Percentiles rank a stretch among this genome's conserved stretches.
Evolutionary conservation across 768 basidiomycete genomes (phyloP).

Genomic region (Rhodotorula diobovata): DNA sequence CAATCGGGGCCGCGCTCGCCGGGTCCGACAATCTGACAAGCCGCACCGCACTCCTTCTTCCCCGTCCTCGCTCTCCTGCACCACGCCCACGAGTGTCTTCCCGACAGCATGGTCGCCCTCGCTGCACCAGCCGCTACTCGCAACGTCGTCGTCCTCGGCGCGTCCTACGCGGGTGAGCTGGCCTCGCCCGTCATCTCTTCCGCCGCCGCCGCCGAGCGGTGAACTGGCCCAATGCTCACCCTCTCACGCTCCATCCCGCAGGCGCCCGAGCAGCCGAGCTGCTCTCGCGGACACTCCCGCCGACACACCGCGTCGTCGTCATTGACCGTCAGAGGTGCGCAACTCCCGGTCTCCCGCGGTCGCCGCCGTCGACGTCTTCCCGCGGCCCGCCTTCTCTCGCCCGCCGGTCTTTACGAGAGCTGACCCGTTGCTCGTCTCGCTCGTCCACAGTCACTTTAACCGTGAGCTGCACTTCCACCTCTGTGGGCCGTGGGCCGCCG

Average conservation of each 20-base stretch:
- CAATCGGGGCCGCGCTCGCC: no score
- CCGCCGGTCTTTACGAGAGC: neutral
- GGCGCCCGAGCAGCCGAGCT: constrained; percentile 39
- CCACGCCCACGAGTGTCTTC: no score
- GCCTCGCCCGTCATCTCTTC: neutral
- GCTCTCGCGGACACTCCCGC: constrained; percentile 33
- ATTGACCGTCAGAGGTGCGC: constrained; percentile 42
- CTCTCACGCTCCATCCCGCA: no score
- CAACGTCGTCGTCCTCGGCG: constrained; percentile 43
- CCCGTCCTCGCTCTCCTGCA: neutral
- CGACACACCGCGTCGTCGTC: constrained; percentile 39
- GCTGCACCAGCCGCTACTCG: neutral
- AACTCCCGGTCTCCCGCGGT: neutral
- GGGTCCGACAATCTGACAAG: no score
- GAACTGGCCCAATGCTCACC: neutral
- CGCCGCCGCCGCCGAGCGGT: neutral
- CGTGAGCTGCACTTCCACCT: constrained; percentile 23
- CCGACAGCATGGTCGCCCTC: constrained; percentile 19
- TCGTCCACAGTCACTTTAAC: constrained; percentile 35
- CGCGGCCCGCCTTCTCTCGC: constrained; percentile 2
- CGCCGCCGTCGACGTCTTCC: neutral
- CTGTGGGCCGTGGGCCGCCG: no score
- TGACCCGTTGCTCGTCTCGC: neutral
- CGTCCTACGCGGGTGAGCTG: constrained; percentile 33
- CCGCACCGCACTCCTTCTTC: neutral